Evolutionary conservation across 1,139 yeast genomes (phyloP).

Genomic region (Martiniozyma asiatica): DNA sequence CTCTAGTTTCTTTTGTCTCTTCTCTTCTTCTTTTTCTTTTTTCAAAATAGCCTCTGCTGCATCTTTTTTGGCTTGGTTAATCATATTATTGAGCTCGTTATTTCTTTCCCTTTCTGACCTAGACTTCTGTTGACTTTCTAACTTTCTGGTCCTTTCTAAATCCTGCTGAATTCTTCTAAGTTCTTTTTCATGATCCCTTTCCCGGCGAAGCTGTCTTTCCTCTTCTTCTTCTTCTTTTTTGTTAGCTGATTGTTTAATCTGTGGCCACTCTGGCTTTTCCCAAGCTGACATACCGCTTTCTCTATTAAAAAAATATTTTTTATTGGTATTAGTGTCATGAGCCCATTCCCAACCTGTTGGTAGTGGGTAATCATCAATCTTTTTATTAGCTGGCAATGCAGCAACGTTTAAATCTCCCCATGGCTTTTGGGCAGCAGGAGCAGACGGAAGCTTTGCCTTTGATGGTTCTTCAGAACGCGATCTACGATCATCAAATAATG

Average conservation of each 20-base stretch:
- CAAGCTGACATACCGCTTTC: slow-evolving; percentile 38
- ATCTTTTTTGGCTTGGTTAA: slow-evolving; percentile 16
- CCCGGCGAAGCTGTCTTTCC: slow-evolving; percentile 20
- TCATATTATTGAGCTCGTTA: slow-evolving; percentile 17
- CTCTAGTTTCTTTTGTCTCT: slow-evolving; percentile 2
- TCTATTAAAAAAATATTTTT: slow-evolving; percentile 43
- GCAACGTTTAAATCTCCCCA: slow-evolving; percentile 12
- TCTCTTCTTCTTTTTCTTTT: slow-evolving; percentile 1
- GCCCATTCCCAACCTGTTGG: slow-evolving; percentile 48
- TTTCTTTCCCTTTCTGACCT: slow-evolving; percentile 14
- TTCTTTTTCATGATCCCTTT: slow-evolving; percentile 19
- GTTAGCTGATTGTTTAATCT: slow-evolving; percentile 4
- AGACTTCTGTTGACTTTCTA: slow-evolving; percentile 14
- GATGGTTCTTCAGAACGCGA: slow-evolving; percentile 19
- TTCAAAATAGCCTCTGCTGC: slow-evolving; percentile 1
- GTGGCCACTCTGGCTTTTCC: slow-evolving; percentile 36
- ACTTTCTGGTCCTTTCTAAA: slow-evolving; percentile 15
- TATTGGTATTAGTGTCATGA: slow-evolving; percentile 28
- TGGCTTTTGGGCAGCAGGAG: slow-evolving; percentile 8
- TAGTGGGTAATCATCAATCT: slow-evolving; percentile 24
- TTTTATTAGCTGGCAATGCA: slow-evolving; percentile 10
- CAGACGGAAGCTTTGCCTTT: slow-evolving; percentile 9
- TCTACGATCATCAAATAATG: slow-evolving; percentile 26
- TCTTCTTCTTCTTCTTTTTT: slow-evolving; percentile 16
- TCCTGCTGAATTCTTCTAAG: slow-evolving; percentile 17